Conservation (phyloP, 2,329 filamentous ascomycete genomes). For the Colletotrichum sp. region DNA sequence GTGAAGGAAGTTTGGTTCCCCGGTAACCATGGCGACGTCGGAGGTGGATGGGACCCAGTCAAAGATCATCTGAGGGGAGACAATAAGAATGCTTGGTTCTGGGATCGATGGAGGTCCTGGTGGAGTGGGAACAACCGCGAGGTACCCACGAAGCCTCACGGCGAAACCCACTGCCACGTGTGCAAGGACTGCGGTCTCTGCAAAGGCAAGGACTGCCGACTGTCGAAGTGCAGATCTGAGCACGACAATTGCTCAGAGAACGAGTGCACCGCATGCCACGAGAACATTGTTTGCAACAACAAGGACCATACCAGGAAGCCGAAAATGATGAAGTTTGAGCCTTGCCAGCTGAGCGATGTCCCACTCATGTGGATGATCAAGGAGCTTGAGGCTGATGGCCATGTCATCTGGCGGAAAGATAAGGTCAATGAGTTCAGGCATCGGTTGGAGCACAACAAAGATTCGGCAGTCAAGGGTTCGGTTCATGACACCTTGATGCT, state of each 20-base stretch:
- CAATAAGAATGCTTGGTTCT: constrained; percentile 1
- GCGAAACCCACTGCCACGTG: too few species aligned
- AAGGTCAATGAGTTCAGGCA: constrained; percentile 31
- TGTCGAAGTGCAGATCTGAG: too few species aligned
- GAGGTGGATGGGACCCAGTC: constrained; percentile 53
- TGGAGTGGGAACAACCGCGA: too few species aligned
- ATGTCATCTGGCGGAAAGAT: constrained; percentile 32
- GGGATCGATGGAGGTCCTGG: too few species aligned
- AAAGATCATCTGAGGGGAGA: constrained; percentile 24
- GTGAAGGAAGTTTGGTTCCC: constrained; percentile 60
- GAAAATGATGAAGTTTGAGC: constrained; percentile 22
- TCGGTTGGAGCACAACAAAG: constrained; percentile 23
- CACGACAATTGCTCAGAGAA: too few species aligned
- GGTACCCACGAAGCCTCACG: too few species aligned
- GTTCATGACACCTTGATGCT: constrained; percentile 40
- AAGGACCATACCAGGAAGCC: too few species aligned
- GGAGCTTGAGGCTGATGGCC: constrained; percentile 41
- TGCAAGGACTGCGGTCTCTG: too few species aligned
- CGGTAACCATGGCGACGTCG: constrained; percentile 57
- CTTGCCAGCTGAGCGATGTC: constrained; percentile 52
- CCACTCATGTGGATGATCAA: constrained; percentile 57
- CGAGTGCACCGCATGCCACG: neutral
- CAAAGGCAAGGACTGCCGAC: too few species aligned
- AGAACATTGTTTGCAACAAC: neutral
- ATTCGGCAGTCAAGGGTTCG: constrained; percentile 32